Percentiles rank a stretch among this genome's conserved stretches.
These are phyloP conservation scores for Yarrowia bubula DNA, from an alignment of 805 yeast species.

Conservation along the genomic window DNA sequence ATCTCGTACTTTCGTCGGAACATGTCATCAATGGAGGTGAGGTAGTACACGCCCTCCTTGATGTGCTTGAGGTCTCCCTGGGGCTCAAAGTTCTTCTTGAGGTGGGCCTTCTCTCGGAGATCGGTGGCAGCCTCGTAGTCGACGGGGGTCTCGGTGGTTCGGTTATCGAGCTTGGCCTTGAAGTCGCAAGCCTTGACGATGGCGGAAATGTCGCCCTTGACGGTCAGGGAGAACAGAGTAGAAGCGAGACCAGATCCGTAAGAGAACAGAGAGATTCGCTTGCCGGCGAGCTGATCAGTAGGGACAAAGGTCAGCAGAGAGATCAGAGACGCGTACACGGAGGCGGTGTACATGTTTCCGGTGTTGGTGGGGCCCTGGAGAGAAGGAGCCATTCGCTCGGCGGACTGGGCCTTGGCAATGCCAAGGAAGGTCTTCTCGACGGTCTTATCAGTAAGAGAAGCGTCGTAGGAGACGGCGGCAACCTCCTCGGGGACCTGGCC, in stretches of 20 bases:
- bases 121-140: conserved; percentile 78
- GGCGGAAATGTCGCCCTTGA: conserved; percentile 74
- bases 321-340: conserved; percentile 81
- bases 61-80: conserved; percentile 72
- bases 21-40: conserved; percentile 79
- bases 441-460: conserved; percentile 71
- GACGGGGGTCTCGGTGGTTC: conserved; percentile 68
- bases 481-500: conserved; percentile 51
- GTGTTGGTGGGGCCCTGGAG: conserved; percentile 89
- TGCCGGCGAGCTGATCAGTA: conserved; percentile 67
- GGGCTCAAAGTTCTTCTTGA: conserved; percentile 77
- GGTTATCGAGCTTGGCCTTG: conserved; percentile 60
- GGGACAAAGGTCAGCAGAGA: conserved; percentile 78
- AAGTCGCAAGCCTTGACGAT: conserved; percentile 67
- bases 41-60: conserved; percentile 75
- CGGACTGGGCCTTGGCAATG: conserved; percentile 65
- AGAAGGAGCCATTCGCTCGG: conserved; percentile 73
- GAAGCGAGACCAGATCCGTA: conserved; percentile 98
- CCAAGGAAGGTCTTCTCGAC: conserved; percentile 84
- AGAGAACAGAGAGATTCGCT: conserved; percentile 89
- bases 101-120: conserved; percentile 85
- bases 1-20: conserved; percentile 78
- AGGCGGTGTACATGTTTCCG: conserved; percentile 97
- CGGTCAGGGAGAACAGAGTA: conserved; percentile 73
- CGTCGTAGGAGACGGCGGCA: conserved; percentile 64